Evolutionary conservation across 2,329 filamentous ascomycete genomes (phyloP).

Genomic region (Venturiaceae sp.): DNA sequence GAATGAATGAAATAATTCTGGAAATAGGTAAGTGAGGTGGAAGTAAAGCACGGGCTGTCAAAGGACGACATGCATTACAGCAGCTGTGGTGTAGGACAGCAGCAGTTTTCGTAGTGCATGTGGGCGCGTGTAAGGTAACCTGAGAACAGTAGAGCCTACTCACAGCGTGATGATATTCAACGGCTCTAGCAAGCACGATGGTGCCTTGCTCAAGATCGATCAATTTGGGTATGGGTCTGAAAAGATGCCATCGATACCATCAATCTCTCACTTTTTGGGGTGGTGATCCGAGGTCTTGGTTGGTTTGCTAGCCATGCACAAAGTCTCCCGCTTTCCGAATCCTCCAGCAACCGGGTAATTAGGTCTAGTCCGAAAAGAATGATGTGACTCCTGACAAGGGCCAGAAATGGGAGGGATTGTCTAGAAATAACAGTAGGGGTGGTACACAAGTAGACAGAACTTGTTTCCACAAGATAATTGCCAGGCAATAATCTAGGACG

Average conservation of each 20-base stretch:
- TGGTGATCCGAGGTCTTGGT: not conserved
- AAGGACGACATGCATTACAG: not conserved
- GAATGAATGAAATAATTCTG: not conserved
- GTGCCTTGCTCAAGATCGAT: not conserved
- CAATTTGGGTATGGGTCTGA: not conserved
- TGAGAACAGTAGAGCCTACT: not conserved
- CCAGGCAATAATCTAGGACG: not conserved
- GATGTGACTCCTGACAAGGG: not conserved
- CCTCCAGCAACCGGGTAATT: not conserved
- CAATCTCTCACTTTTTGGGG: not conserved
- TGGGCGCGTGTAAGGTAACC: constrained; percentile 1
- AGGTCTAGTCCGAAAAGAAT: not conserved
- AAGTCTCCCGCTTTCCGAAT: not conserved
- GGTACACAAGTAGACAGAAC: not conserved
- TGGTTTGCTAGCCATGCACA: not conserved
- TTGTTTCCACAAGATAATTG: not conserved
- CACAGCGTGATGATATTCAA: not conserved
- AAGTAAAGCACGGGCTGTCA: not conserved
- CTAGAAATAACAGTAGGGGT: not conserved
- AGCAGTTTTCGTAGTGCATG: constrained; percentile 8
- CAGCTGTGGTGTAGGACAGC: not conserved
- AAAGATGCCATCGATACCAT: not conserved
- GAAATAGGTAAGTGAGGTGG: not conserved
- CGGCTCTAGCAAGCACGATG: not conserved
- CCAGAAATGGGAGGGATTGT: not conserved